Evolutionary conservation across 2,329 filamentous ascomycete genomes (phyloP), one percentile per base, ranked within the genome.

Genomic region (Claviceps capensis): DNA sequence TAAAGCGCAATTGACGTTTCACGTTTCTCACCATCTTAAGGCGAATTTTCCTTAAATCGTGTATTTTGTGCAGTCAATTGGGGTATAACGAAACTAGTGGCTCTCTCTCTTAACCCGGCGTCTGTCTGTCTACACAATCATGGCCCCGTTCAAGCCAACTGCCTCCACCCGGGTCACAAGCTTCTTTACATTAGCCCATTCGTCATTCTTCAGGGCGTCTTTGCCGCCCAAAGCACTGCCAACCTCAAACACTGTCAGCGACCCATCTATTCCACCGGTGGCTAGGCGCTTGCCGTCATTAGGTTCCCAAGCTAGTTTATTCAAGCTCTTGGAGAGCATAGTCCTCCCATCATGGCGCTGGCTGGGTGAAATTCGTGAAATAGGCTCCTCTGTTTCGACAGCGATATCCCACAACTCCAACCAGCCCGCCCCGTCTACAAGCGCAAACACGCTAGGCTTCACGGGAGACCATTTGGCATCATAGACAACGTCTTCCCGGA

Each of bases 381-480:
- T 82, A 0, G 93, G 93, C 47, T 97, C 88, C 69, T 98, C 93
- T 1, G 86, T 89, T 67, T 96, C 90, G 19, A 90, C 78, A 13
- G 87, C 91, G 49, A 98, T 79, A 64, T 98, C 94, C 88, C 93
- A 98, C 48, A 98, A 76, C 69, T 98, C 94, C 17, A 98, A 75
- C 67, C 83, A 86, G 34, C 93, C 94, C 2, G 87, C 88, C 37
- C 93, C 93, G 60, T 98, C 94, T 2, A 97, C 93, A 19, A 95
- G 81, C 1, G 88, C 88, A 68, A 98, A 98, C 8, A 98, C 87
- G 40, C 89, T 90, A 0, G 93, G 93, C 65, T 93, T 91, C 57
- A 93, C 80, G 0, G 93, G 93, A 14, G 88, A 95, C 94, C 94
- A 98, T 50, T 84, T 85, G 2, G 88, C 90, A 65, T 96, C 91